These are phyloP conservation scores for Gigaspora rosea DNA, from an alignment of 192 early-diverging fungal species.

Conservation along the genomic window DNA sequence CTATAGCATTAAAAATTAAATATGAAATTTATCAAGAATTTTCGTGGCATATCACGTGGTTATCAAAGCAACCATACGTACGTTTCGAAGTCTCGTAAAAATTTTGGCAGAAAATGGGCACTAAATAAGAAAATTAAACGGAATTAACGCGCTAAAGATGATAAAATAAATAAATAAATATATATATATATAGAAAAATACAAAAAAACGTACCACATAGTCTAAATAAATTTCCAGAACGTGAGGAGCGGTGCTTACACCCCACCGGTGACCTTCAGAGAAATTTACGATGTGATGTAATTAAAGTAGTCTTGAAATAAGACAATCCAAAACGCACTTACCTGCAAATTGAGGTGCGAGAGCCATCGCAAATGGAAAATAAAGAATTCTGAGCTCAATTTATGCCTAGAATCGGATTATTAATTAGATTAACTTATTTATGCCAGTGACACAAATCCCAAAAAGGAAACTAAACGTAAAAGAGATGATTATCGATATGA, in stretches of 20 bases:
- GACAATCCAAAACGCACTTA: background rate
- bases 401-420: too few relatives aligned
- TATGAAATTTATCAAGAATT: background rate
- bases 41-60: background rate
- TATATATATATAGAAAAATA: too few relatives aligned
- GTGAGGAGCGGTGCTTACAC: conserved; percentile 42
- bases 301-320: background rate
- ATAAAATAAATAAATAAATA: too few relatives aligned
- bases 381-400: too few relatives aligned
- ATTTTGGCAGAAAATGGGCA: conserved; percentile 71
- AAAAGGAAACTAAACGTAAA: too few relatives aligned
- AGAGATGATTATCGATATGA: too few relatives aligned
- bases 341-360: conserved; percentile 4
- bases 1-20: conserved; percentile 35
- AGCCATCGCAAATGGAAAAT: background rate
- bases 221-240: conserved; percentile 57
- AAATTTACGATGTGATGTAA: background rate
- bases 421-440: too few relatives aligned
- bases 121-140: conserved; percentile 9
- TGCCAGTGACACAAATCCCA: too few relatives aligned
- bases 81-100: conserved; percentile 50
- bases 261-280: conserved; percentile 26
- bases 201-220: conserved; percentile 47
- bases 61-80: conserved; percentile 9
- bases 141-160: background rate